Base-by-base conservation (phyloP, 2,329 filamentous ascomycete genomes). In the Penicillium sp. region DNA sequence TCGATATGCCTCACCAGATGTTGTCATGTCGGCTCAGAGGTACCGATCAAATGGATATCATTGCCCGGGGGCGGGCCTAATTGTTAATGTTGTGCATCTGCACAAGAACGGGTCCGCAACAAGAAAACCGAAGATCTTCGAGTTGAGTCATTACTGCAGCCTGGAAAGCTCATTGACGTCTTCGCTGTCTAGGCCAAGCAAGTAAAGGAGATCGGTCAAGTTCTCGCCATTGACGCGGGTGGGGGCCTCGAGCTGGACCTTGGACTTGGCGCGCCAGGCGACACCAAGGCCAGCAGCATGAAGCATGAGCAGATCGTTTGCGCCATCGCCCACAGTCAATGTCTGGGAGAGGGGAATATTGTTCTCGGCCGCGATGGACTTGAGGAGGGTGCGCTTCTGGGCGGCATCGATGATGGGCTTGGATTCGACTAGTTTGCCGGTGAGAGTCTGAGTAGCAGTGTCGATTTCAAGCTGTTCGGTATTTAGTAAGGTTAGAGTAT, bases 251-350 rank as follows among this genome's bases (percentile, higher is more conserved):
- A 79, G 72, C 68, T 87, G 84, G 36, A 87, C 84, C 66, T 80
- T 85, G 42, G 78, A 79, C 74, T 87, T 87, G 24, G 84, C 84
- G 56, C 82, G 80, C 73, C 84, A 86, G 7, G 84, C 84, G 7
- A 87, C 78, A 8, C 84, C 84, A 36, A 86, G 65, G 6, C 83
- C 84, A 5, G 84, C 84, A 6, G 80, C 78, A 42, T 80, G 75
- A 69, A 87, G 82, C 84, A 87, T 87, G 13, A 80, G 78, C 21
- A 87, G 71, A 62, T 87, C 84, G 58, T 87, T 87, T 20, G 83
- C 84, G 27, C 84, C 84, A 60, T 87, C 84, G 8, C 84, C 84
- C 2, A 87, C 78, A 10, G 80, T 80, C 26, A 86, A 69, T 2
- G 80, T 80, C 61, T 84, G 78, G 7, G 80, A 76, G 7, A 82